Conservation (phyloP, 129 eudicot species). For the Kitagawia praeruptora region DNA sequence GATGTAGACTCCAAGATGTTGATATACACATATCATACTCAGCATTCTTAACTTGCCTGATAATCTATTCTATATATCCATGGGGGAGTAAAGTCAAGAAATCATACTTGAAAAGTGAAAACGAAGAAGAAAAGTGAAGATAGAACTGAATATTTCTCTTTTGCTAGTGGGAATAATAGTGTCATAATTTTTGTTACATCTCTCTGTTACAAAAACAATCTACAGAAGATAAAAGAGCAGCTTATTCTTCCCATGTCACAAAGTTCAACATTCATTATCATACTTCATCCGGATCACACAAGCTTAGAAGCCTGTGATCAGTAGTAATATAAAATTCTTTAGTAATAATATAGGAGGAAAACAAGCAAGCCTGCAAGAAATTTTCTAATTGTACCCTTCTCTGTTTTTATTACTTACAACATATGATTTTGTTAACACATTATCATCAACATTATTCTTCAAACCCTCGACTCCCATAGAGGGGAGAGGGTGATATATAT, state of each 20-base stretch:
- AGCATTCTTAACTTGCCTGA: conserved; percentile 7
- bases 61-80: not conserved
- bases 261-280: not conserved
- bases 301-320: not conserved
- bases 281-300: not conserved
- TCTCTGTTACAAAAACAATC: not conserved
- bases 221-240: not conserved
- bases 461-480: too few relatives aligned
- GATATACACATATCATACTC: not conserved
- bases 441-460: too few relatives aligned
- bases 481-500: too few relatives aligned
- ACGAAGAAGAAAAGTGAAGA: not conserved
- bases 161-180: not conserved
- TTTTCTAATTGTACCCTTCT: too few relatives aligned
- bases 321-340: too few relatives aligned
- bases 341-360: too few relatives aligned
- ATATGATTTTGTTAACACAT: too few relatives aligned
- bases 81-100: not conserved
- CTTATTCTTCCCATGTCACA: not conserved
- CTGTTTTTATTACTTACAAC: too few relatives aligned
- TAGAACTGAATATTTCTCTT: not conserved
- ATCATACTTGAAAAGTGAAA: not conserved
- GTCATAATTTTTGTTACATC: not conserved
- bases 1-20: not conserved
- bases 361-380: too few relatives aligned